Percentiles rank a stretch among this genome's conserved stretches.
Evolutionary conservation across 2,329 filamentous ascomycete genomes (phyloP).

Genomic region (Arthrobotrys iridis): DNA sequence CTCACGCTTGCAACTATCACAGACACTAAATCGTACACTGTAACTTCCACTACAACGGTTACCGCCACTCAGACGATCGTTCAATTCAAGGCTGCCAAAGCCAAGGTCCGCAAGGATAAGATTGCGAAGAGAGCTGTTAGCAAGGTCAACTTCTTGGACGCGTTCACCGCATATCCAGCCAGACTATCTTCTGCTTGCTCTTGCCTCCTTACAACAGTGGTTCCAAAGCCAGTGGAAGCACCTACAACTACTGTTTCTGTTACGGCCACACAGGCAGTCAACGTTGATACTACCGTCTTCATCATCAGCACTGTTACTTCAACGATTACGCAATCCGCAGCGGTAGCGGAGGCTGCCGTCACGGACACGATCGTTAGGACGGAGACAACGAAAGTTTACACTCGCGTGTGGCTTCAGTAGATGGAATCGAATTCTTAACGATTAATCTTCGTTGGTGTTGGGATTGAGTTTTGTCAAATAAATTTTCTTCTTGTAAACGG

Average conservation of each 20-base stretch:
- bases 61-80: constrained; percentile 48
- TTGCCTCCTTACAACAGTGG: not conserved
- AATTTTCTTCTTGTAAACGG: not conserved
- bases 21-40: constrained; percentile 12
- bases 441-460: not conserved
- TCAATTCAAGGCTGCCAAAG: constrained; percentile 27
- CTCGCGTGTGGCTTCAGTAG: not conserved
- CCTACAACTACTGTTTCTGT: constrained; percentile 10
- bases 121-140: constrained; percentile 6
- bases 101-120: constrained; percentile 25
- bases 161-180: not conserved
- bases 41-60: constrained; percentile 58
- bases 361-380: constrained; percentile 4
- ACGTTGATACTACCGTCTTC: constrained; percentile 11
- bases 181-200: constrained; percentile 24
- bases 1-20: constrained; percentile 6
- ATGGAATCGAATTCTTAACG: not conserved
- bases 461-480: not conserved
- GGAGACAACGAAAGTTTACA: not conserved
- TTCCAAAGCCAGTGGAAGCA: not conserved
- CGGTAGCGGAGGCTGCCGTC: not conserved
- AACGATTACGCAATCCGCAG: constrained; percentile 13
- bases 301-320: not conserved
- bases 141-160: not conserved
- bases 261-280: constrained; percentile 1